Conservation (phyloP, 148 eudicot species). For the Rhododendron vialii region DNA sequence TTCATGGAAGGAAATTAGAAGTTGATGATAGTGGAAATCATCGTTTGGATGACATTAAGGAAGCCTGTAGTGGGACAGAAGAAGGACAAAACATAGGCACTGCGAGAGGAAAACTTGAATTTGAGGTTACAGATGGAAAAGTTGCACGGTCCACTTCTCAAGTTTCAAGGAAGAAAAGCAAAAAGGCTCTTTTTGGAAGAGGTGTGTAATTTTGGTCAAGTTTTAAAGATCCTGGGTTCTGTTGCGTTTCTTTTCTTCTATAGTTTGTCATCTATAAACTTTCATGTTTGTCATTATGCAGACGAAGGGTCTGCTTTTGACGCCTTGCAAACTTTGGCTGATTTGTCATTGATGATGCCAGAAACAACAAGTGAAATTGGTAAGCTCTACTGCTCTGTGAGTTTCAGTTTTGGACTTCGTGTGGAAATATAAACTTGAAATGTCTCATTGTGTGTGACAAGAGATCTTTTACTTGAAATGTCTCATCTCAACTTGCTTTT, state of each 20-base stretch:
- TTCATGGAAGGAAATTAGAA: slow-evolving; percentile 44
- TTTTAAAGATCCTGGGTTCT: neutral
- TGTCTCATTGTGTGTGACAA: neutral
- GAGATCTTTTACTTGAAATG: neutral
- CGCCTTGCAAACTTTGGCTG: slow-evolving; percentile 92
- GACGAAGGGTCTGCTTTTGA: slow-evolving; percentile 86
- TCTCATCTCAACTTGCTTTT: neutral
- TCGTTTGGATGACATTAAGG: slow-evolving; percentile 73
- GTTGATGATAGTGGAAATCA: slow-evolving; percentile 37
- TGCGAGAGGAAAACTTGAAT: slow-evolving; percentile 39
- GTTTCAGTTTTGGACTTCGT: neutral
- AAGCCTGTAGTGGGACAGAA: slow-evolving; percentile 95
- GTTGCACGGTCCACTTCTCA: slow-evolving; percentile 42
- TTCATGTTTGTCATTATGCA: slow-evolving; percentile 23
- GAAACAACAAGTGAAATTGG: slow-evolving; percentile 60
- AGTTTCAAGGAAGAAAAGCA: slow-evolving; percentile 73
- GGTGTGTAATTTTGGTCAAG: slow-evolving; percentile 36
- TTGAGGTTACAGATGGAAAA: slow-evolving; percentile 42
- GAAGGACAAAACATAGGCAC: slow-evolving; percentile 62
- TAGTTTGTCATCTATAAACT: neutral
- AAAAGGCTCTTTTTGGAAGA: slow-evolving; percentile 70
- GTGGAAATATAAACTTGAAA: neutral
- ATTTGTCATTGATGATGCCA: slow-evolving; percentile 90
- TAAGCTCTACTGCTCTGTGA: slow-evolving; percentile 14
- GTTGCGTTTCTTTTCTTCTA: neutral